Conservation (phyloP, 148 eudicot genomes). For the Rhododendron williamsianum region DNA sequence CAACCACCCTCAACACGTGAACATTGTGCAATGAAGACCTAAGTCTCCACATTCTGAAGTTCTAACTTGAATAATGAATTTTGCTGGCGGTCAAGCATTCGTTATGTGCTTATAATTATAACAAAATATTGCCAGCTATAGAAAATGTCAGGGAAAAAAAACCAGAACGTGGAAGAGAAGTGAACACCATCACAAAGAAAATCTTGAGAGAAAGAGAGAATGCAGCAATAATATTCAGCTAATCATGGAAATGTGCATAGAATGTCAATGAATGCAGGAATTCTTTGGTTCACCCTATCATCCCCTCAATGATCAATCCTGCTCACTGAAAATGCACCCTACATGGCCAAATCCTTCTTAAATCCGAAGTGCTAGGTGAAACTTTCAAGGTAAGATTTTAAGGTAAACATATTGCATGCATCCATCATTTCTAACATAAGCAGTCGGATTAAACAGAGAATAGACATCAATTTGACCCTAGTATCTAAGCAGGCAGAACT, state of each 20-base stretch:
- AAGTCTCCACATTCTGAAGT: neutral
- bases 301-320: neutral
- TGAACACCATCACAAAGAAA: neutral
- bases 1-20: constrained; percentile 1
- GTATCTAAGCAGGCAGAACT: neutral
- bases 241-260: neutral
- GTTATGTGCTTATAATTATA: neutral
- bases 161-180: neutral
- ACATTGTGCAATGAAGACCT: neutral
- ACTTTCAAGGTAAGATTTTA: neutral
- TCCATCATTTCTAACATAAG: neutral
- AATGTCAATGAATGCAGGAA: neutral
- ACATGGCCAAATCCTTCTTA: neutral
- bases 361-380: neutral
- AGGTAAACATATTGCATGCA: neutral
- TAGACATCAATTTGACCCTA: neutral
- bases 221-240: neutral
- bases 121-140: too few relatives aligned
- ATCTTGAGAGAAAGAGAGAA: neutral
- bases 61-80: neutral
- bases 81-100: neutral
- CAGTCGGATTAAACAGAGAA: neutral
- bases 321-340: neutral
- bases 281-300: neutral
- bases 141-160: neutral